Conservation (phyloP, 1,284 basidiomycete genomes). For the Apiotrichum siamense region DNA sequence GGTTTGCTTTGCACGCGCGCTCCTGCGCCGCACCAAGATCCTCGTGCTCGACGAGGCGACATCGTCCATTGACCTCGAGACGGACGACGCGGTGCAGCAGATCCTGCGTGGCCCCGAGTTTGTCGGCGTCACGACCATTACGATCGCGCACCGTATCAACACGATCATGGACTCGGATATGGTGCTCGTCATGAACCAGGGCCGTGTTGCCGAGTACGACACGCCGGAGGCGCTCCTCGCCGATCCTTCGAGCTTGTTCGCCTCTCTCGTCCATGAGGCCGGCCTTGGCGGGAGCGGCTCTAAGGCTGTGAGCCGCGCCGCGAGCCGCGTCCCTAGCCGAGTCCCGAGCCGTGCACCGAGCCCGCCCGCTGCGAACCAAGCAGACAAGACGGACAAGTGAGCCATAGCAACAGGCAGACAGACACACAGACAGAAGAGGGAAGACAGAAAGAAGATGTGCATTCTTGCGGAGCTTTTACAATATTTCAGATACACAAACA, state of each 20-base stretch:
- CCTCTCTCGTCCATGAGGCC: conserved; percentile 24
- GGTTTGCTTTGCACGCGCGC: conserved; percentile 72
- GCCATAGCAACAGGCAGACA: no score
- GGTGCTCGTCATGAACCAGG: conserved; percentile 75
- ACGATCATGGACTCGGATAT: conserved; percentile 83
- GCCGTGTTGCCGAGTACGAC: conserved; percentile 68
- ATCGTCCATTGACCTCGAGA: conserved; percentile 70
- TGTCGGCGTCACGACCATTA: conserved; percentile 65
- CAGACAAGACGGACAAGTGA: no score
- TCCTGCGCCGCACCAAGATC: conserved; percentile 74
- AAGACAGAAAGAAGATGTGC: no score
- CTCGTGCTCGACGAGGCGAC: conserved; percentile 75
- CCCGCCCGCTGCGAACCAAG: no score
- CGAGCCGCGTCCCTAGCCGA: not conserved
- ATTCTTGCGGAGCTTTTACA: no score
- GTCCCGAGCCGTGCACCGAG: no score
- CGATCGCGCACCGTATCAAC: conserved; percentile 74
- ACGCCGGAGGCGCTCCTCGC: conserved; percentile 59
- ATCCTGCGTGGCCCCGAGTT: conserved; percentile 48
- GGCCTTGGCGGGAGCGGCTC: conserved; percentile 14
- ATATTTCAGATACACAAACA: no score
- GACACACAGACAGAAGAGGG: no score
- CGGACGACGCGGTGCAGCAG: conserved; percentile 60
- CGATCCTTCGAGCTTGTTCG: conserved; percentile 28
- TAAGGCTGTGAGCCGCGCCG: not conserved